Base-by-base conservation (phyloP, 2,329 filamentous ascomycete genomes). In the Monosporascus sp. region DNA sequence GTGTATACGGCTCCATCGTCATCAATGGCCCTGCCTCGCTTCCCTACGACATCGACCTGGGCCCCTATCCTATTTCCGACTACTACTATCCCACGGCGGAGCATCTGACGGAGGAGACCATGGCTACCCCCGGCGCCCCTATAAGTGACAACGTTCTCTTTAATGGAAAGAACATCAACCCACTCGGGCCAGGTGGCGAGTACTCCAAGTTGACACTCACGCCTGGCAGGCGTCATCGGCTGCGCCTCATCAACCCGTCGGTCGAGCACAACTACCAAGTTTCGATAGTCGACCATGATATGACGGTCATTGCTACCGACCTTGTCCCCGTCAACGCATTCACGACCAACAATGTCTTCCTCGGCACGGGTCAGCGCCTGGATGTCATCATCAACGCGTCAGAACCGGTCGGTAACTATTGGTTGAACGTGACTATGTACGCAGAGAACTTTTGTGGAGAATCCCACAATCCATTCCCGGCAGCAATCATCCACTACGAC, bases 251-350 rank as follows among this genome's bases (percentile, higher is more conserved):
- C 60, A 80, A 80, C 65, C 71, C 74, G 0, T 82, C 61, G 62
- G 80, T 67, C 63, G 75, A 63, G 71, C 65, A 80, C 55, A 71
- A 70, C 20, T 70, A 79, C 58, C 75, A 72, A 2, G 75, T 83
- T 50, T 76, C 79, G 41, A 73, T 81, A 38, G 77, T 75, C 51
- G 71, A 72, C 27, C 80, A 84, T 62, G 68, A 68, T 11, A 67
- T 84, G 55, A 78, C 72, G 0, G 75, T 84, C 37, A 76, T 83
- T 49, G 70, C 75, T 11, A 73, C 71, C 45, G 81, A 84, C 61
- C 76, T 81, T 39, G 78, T 83, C 2, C 74, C 77, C 1, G 68
- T 82, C 43, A 64, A 73, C 54, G 75, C 82, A 1, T 79, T 79
- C 60, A 69, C 68, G 3, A 76, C 75, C 1, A 66, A 73, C 6